Evolutionary conservation across 257 asterid genomes (phyloP), one percentile per base, ranked within the genome.

Genomic region (Anisodus acutangulus): DNA sequence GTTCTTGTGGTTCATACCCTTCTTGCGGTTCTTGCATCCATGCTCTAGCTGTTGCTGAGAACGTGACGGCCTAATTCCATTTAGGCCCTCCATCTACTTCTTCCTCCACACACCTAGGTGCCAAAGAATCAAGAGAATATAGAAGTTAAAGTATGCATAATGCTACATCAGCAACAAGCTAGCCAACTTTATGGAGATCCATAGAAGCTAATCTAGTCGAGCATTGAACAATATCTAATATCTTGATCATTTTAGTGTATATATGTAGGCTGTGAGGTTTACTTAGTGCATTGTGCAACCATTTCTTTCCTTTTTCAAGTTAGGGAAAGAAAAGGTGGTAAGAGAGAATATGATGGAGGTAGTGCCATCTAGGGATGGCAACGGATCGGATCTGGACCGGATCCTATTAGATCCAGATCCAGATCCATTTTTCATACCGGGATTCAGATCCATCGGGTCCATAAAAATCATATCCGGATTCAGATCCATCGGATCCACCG

Each of bases 301-400:
- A 22, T 22, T 76, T 76, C 64, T 76, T 76, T 53, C 81, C 81
- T 53, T 76, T 76, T 76, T 76, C 15, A 53, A 76, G 63, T 31
- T 26, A 43, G 63, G 81, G 22, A 9, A 49, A 49, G 81, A 74
- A 74, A 74, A 74, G 62, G 81, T 19, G 31, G 60, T 53, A 19
- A 11, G 45, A 51, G 62, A 74, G 43, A 22, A 49, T 54, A 74
- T 62, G 31, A 60, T 72, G 2, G n/a, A 74, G 62, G 62, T 74
- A 74, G 80, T 74, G 60, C 54, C 5, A 16, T 69, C 26, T 22
- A 22, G 26, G 26, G 26, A 22, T 22, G 26, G 26, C 26, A 22
- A 22, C 26, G 26, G 26, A 22, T 22, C 0, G 26, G 26, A 22
- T 22, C 26, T 22, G 26, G 26, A 22, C 26, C 26, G 26, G 26